Conservation (phyloP, 2,329 filamentous ascomycete genomes). For the Aspergillus tanneri region DNA sequence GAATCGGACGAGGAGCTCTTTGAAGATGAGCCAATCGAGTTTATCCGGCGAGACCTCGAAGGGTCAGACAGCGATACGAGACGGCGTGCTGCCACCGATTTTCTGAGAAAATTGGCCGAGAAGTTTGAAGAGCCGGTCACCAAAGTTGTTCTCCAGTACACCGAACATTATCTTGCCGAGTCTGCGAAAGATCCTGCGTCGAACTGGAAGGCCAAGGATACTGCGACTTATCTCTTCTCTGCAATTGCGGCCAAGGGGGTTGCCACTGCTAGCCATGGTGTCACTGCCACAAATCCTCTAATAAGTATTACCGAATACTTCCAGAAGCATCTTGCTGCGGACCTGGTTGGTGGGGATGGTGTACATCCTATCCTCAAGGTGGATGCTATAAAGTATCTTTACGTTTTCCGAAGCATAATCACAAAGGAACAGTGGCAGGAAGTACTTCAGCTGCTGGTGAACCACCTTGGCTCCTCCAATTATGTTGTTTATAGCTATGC, state of each 20-base stretch:
- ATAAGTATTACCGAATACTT: constrained; percentile 95
- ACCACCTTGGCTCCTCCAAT: constrained; percentile 83
- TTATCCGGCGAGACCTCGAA: constrained; percentile 90
- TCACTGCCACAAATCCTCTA: constrained; percentile 82
- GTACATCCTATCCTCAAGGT: constrained; percentile 88
- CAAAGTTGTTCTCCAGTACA: constrained; percentile 80
- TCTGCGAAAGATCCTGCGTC: constrained; percentile 65
- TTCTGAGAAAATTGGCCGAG: constrained; percentile 82
- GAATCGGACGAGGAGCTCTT: constrained; percentile 95
- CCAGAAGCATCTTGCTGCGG: constrained; percentile 85
- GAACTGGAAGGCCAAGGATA: constrained; percentile 98
- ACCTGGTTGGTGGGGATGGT: constrained; percentile 68
- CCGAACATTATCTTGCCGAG: constrained; percentile 74
- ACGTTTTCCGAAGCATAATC: constrained; percentile 93
- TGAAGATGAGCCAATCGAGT: constrained; percentile 98
- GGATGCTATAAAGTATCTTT: constrained; percentile 96
- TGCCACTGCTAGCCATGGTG: constrained; percentile 82
- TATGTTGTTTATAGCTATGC: constrained; percentile 98
- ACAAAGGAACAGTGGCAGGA: constrained; percentile 89
- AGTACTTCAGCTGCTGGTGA: constrained; percentile 84
- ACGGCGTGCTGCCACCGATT: constrained; percentile 89
- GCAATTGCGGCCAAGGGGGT: constrained; percentile 90
- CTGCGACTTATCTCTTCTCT: constrained; percentile 93
- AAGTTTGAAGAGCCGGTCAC: constrained; percentile 86
- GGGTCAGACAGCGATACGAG: constrained; percentile 95